phyloP scores from a whole-genome alignment of 2,329 filamentous ascomycete genomes.

The Davidsoniella australis region DNA sequence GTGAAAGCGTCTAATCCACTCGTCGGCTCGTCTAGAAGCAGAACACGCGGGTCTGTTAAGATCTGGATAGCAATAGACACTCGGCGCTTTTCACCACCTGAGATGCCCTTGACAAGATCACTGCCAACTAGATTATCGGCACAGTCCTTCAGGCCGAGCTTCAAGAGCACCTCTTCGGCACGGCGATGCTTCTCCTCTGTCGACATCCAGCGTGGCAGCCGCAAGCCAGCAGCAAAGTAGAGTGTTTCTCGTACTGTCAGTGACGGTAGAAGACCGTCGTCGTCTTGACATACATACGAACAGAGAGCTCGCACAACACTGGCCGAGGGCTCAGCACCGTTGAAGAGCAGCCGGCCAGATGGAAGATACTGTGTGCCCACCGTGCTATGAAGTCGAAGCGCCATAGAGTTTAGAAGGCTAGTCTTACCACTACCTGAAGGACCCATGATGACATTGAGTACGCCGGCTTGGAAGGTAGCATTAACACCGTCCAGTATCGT shows the following conservation, averaged over 20 bases:
- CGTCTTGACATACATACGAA: slow-evolving; percentile 64
- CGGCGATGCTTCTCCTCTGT: slow-evolving; percentile 47
- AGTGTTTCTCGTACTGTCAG: slow-evolving; percentile 63
- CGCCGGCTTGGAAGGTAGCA: slow-evolving; percentile 48
- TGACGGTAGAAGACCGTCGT: slow-evolving; percentile 56
- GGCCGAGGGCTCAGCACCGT: slow-evolving; percentile 48
- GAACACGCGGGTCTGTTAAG: slow-evolving; percentile 53
- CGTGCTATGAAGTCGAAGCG: slow-evolving; percentile 45
- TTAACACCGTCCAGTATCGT: slow-evolving; percentile 51
- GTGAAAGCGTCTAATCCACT: slow-evolving; percentile 66
- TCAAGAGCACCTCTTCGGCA: slow-evolving; percentile 54
- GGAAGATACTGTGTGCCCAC: slow-evolving; percentile 43
- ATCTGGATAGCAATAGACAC: slow-evolving; percentile 66
- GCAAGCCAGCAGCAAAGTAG: slow-evolving; percentile 50
- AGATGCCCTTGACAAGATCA: slow-evolving; percentile 60
- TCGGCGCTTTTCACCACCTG: slow-evolving; percentile 61
- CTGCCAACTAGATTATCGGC: slow-evolving; percentile 58
- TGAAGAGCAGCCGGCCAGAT: slow-evolving; percentile 49
- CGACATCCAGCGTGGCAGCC: slow-evolving; percentile 54
- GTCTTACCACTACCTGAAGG: slow-evolving; percentile 66
- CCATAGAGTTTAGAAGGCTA: slow-evolving; percentile 56
- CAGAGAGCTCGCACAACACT: slow-evolving; percentile 54
- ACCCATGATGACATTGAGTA: slow-evolving; percentile 64
- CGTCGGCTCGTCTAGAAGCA: slow-evolving; percentile 61
- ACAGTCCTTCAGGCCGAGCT: slow-evolving; percentile 64